These are phyloP conservation scores for Botrytis aclada DNA, from an alignment of 2,329 filamentous ascomycete genomes.

Conservation along the genomic window DNA sequence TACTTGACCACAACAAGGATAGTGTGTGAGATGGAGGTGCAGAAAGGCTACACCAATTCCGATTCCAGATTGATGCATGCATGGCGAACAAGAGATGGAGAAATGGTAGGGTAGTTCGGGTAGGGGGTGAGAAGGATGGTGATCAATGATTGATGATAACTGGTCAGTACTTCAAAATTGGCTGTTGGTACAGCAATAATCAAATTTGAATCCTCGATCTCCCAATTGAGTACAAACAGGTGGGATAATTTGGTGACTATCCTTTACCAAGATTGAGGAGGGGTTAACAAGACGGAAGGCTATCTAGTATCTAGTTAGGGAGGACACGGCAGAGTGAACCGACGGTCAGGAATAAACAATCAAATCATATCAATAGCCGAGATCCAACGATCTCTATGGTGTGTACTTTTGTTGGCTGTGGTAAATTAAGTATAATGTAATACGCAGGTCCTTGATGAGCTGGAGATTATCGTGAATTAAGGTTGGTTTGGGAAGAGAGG, in stretches of 20 bases:
- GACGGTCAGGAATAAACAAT: neutral
- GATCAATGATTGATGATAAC: neutral
- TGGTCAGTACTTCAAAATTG: neutral
- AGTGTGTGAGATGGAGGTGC: neutral
- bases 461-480: neutral
- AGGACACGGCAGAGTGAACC: conserved; percentile 9
- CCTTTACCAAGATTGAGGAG: neutral
- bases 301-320: neutral
- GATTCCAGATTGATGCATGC: conserved; percentile 1
- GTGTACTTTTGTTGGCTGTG: neutral
- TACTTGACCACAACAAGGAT: neutral
- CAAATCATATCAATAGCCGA: conserved; percentile 4
- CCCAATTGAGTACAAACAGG: neutral
- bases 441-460: neutral
- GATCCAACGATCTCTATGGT: conserved; percentile 5
- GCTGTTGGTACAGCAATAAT: conserved; percentile 9
- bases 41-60: neutral
- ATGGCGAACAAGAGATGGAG: conserved; percentile 9
- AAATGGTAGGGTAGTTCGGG: conserved; percentile 9
- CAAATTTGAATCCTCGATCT: neutral
- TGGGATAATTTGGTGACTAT: neutral
- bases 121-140: neutral
- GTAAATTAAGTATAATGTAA: conserved; percentile 4
- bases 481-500: neutral
- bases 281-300: neutral